A percentile compares a stretch with the other conserved stretches of the same genome.
Conservation (phyloP, 306 rosid species). For the Cucumis cinereus region DNA sequence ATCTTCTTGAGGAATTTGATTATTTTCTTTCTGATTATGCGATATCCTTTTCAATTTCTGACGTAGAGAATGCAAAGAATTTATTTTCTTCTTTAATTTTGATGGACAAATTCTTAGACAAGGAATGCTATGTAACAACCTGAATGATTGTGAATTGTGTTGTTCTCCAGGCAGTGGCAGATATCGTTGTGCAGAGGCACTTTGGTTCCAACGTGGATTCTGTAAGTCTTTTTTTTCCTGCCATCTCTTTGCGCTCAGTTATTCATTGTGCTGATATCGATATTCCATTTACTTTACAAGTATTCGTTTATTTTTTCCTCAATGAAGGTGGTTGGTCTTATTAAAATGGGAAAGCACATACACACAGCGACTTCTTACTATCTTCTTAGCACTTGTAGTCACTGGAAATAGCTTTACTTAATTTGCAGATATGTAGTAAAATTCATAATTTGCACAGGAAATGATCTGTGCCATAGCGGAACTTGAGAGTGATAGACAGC, state of each 20-base stretch:
- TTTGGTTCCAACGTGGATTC: conserved; percentile 44
- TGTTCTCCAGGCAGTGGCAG: conserved; percentile 73
- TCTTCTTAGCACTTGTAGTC: neutral
- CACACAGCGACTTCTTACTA: neutral
- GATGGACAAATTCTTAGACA: neutral
- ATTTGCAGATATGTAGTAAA: neutral
- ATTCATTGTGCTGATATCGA: neutral
- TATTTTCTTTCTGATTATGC: neutral
- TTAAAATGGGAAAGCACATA: no score
- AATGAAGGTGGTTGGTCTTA: no score
- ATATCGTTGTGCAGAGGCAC: conserved; percentile 39
- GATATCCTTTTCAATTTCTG: neutral
- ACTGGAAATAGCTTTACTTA: neutral
- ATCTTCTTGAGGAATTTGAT: neutral
- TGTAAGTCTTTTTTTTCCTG: conserved; percentile 26
- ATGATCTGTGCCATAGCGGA: conserved; percentile 80
- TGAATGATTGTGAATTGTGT: conserved; percentile 3
- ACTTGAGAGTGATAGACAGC: conserved; percentile 77
- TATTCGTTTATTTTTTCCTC: no score
- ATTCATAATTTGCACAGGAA: conserved; percentile 21
- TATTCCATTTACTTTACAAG: neutral
- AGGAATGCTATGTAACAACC: neutral
- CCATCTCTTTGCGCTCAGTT: neutral
- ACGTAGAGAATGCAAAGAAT: neutral
- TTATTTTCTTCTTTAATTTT: neutral